Base-by-base conservation (phyloP, 768 basidiomycete genomes). In the Peribolospora kevripleyi region DNA sequence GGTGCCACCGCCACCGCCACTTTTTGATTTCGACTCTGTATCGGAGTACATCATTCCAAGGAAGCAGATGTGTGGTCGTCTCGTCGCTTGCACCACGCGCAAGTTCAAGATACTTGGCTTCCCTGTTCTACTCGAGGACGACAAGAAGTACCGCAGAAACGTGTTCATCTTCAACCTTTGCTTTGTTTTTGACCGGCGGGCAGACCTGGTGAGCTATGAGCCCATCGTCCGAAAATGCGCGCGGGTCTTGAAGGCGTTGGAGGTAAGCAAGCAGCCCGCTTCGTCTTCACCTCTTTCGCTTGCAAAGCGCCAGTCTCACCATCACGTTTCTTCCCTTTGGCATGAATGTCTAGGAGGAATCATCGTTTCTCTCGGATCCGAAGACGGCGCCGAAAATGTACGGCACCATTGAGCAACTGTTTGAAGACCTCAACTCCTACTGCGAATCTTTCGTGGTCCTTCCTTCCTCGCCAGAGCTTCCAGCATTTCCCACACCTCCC, bases 341-440 rank as follows among this genome's bases (percentile, higher is more conserved):
- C 25, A 25, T 25, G 25, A 25, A 25, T 25, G 11, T 7, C 14
- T 50, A 87, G 84, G 77, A 87, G 73, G 90, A 97, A 68, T 85
- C 86, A 0, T 73, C 72, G 11, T 93, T 91, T 11, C 55, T 98
- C 42, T 91, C 90, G 0, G 78, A 77, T 7, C 71, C 80, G 0
- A 67, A 73, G 48, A 80, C 78, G 3, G 79, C 79, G 1, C 70
- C 75, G 25, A 74, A 77, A 3, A 75, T 87, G 41, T 76, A 81
- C 63, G 76, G 81, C 11, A 84, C 97, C 52, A 76, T 97, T 25
- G 91, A 98, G 68, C 90, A 95, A 63, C 73, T 98, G 2, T 97
- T 88, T 61, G 90, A 95, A 63, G 93, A 98, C 62, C 70, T 98
- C 61, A 97, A 95, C 67, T 90, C 87, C 6, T 97, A 91, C 68